Base-by-base conservation (phyloP, 2,329 filamentous ascomycete genomes). In the Talaromyces sp. region DNA sequence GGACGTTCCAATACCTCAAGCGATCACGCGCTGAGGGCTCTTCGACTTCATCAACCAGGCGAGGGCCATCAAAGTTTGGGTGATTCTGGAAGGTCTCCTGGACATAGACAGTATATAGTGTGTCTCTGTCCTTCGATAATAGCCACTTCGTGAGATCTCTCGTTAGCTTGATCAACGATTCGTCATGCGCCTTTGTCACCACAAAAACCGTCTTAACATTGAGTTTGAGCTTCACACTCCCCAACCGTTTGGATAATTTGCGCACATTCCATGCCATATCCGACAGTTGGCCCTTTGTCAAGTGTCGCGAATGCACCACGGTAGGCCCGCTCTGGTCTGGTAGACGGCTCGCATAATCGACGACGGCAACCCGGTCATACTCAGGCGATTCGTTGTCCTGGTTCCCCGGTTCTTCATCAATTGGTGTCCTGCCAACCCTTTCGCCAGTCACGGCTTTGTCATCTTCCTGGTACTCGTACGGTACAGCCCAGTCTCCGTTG, bases 221-320 rank as follows among this genome's bases (percentile, higher is more conserved):
- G 69, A 97, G 87, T 75, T 90, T 91, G 68, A 99, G 83, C 65
- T 89, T 87, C 75, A 98, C 89, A 76, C 89, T 93, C 60, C 92
- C 91, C 66, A 98, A 80, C 66, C 91, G 90, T 73, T 96, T 90
- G 35, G 91, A 94, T 66, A 99, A 82, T 78, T 97, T 92, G 57
- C 95, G 85, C 65, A 98, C 95, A 31, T 94, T 93, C 87, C 94
- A 93, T 0, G 94, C 93, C 94, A 99, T 98, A 72, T 98, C 95
- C 14, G 90, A 93, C 49, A 99, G 84, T 78, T 99, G 92, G 76
- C 91, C 93, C 81, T 98, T 98, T 1, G 93, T 97, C 70, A 98
- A 83, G 59, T 97, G 86, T n/a, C 94, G 86, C 66, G 87, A 89
- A 64, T 88, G 82, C 19, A 83, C 80, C 31, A 83, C 80, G 10